Conservation (phyloP, 1,139 yeast species). For the Nakaseomyces nivariensis region DNA sequence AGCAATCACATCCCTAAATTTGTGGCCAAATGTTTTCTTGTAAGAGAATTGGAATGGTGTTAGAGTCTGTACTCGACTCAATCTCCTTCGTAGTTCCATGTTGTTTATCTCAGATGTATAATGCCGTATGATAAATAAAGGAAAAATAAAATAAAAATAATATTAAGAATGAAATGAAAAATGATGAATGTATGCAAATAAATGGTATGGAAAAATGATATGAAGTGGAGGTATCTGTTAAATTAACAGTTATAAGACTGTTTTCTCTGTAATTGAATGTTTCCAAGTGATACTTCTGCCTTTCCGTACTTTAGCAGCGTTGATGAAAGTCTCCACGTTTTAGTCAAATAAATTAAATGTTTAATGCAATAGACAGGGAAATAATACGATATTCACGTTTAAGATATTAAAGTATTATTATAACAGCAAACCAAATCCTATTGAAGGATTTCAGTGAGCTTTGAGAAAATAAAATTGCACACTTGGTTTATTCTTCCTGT, state of each 20-base stretch:
- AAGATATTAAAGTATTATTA: neutral
- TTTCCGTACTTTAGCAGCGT: too few species aligned
- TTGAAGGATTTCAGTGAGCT: neutral
- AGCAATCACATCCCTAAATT: conserved; percentile 31
- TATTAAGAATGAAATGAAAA: neutral
- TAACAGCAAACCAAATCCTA: neutral
- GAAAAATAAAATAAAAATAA: neutral
- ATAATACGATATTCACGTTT: neutral
- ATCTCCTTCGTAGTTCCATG: conserved; percentile 13
- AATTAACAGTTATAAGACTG: neutral
- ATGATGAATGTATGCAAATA: neutral
- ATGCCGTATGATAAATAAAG: conserved; percentile 1
- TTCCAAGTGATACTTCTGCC: neutral
- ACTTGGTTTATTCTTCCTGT: neutral
- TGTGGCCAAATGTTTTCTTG: conserved; percentile 32
- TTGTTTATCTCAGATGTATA: neutral
- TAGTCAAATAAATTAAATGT: too few species aligned
- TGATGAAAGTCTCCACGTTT: too few species aligned
- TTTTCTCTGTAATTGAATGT: neutral
- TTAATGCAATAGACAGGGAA: too few species aligned
- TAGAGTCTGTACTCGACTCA: conserved; percentile 22
- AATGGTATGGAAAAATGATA: neutral
- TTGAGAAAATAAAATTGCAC: neutral
- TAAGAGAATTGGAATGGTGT: conserved; percentile 19
- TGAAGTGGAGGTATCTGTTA: neutral